phyloP scores from a whole-genome alignment of 768 basidiomycete genomes.

The Podaxis mareebaensis region DNA sequence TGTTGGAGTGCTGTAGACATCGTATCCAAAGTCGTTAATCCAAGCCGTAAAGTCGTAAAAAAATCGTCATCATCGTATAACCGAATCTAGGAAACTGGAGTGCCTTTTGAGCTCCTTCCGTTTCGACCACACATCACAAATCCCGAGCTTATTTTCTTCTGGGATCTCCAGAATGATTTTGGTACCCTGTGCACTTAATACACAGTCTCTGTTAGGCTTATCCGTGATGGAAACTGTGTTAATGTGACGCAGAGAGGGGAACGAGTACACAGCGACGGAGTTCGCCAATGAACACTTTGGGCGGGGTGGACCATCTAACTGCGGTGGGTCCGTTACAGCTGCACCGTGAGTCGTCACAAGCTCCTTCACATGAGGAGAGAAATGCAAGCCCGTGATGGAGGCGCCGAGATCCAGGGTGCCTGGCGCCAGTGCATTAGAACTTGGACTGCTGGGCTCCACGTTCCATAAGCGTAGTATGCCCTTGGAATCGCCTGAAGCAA shows the following conservation, averaged over 20 bases:
- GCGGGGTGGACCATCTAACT: slow-evolving; percentile 16
- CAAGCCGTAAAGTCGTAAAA: neutral
- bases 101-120: slow-evolving; percentile 33
- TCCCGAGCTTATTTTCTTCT: slow-evolving; percentile 27
- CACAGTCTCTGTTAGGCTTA: slow-evolving; percentile 58
- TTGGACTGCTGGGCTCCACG: slow-evolving; percentile 37
- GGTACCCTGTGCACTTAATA: slow-evolving; percentile 35
- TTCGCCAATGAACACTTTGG: slow-evolving; percentile 29
- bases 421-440: slow-evolving; percentile 40
- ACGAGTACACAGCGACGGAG: slow-evolving; percentile 52
- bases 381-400: slow-evolving; percentile 70
- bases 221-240: slow-evolving; percentile 38
- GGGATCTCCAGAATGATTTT: slow-evolving; percentile 29
- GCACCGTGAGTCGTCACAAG: slow-evolving; percentile 77
- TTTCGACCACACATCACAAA: slow-evolving; percentile 32
- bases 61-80: slow-evolving; percentile 22
- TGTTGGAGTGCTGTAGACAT: neutral
- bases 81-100: slow-evolving; percentile 31
- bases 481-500: slow-evolving; percentile 73
- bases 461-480: slow-evolving; percentile 60
- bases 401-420: slow-evolving; percentile 50
- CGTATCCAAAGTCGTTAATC: neutral
- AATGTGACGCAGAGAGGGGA: slow-evolving; percentile 62
- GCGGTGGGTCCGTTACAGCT: slow-evolving; percentile 12
- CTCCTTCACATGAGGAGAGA: slow-evolving; percentile 82